Evolutionary conservation across 192 early-diverging fungal species (phyloP), one percentile per base, ranked within the genome.

Genomic region (Mortierella claussenii): DNA sequence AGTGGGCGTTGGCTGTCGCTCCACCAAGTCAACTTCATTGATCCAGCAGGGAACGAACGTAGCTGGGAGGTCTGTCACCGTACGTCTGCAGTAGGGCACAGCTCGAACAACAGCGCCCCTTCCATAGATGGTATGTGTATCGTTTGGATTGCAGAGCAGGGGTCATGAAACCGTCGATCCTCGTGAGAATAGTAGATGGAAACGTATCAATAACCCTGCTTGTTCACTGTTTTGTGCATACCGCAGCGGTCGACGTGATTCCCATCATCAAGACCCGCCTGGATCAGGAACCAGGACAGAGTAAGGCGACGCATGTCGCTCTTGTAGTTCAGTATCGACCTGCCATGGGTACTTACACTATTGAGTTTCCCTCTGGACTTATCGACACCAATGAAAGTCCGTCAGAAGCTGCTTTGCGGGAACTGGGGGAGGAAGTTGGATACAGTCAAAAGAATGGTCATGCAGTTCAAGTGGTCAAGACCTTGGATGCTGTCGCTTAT

Each of bases 301-400:
- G 53, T 1, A 36, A 69, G 9, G 66, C 81, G 8, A 68, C 76
- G 11, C 63, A 65, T 18, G 67, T 83, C 42, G 46, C 82, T 20
- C 59, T 85, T 18, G 79, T 83, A 2, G 47, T 81, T 11, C 84
- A 85, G 46, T 85, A 80, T 55, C 79, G 84, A 12, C 84, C 84
- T 15, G 67, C 84, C 7, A 23, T 85, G n/a, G 62, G 61, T 11
- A 43, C 62, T 5, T 83, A 81, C 54, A 49, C 65, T 18, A 31
- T 85, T 15, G 84, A 85, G 57, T 83, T 85, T 48, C 84, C 84
- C 1, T 83, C 81, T 28, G 84, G 83, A 43, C 60, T 86, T 2
- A 69, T 86, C 45, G 85, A 86, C 46, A 34, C 58, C 4, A 55
- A 58, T 30, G 85, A 86, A 68, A 30, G 60, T 2, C 49, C 74